Percentiles rank a stretch among this genome's conserved stretches.
phyloP scores from a whole-genome alignment of 1,284 basidiomycete species.

The Moniliophthora roreri region DNA sequence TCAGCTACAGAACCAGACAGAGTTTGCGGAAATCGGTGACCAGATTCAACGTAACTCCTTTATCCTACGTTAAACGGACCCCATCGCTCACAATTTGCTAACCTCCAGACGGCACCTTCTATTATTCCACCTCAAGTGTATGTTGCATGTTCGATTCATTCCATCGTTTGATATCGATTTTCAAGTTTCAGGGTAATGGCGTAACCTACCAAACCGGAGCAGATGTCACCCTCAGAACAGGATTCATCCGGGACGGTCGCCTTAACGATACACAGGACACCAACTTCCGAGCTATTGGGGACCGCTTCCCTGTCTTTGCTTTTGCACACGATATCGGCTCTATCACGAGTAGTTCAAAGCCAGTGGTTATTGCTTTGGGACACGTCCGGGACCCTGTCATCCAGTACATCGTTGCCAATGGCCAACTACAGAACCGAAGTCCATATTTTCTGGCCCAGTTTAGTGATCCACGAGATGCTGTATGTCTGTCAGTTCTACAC shows the following conservation, averaged over 20 bases:
- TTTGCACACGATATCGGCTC: constrained; percentile 56
- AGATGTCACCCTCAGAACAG: constrained; percentile 51
- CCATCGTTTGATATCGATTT: neutral
- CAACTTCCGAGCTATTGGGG: constrained; percentile 53
- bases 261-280: constrained; percentile 56
- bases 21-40: constrained; percentile 53
- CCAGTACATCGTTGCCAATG: constrained; percentile 50
- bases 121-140: too few species aligned
- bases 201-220: constrained; percentile 62
- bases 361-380: constrained; percentile 56
- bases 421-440: constrained; percentile 42
- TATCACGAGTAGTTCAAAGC: constrained; percentile 31
- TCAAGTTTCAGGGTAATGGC: constrained; percentile 34
- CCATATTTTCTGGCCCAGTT: constrained; percentile 53
- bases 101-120: too few species aligned
- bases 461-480: constrained; percentile 38
- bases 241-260: constrained; percentile 53
- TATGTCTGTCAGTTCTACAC: constrained; percentile 29
- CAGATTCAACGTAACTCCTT: constrained; percentile 51
- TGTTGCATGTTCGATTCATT: too few species aligned
- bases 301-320: constrained; percentile 67
- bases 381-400: constrained; percentile 59
- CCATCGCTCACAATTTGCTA: too few species aligned
- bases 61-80: neutral
- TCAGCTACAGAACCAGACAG: constrained; percentile 45